Conservation (phyloP, 768 basidiomycete species). For the Chalciporus pseudorubinellus region DNA sequence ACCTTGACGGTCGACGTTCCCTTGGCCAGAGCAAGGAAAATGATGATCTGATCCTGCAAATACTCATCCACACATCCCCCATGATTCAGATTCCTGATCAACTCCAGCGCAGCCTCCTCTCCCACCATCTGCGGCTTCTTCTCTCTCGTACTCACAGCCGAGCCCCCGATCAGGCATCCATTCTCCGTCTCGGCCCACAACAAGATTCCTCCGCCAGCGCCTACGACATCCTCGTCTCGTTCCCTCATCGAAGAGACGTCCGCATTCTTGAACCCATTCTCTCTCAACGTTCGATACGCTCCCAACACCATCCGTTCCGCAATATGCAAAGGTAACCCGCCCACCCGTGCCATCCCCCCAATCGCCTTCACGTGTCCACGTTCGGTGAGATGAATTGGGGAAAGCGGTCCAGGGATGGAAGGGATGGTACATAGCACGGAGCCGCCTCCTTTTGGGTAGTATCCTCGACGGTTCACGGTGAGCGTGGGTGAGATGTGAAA, state of each 20-base stretch:
- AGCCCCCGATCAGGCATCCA: conserved; percentile 68
- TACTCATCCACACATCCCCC: conserved; percentile 73
- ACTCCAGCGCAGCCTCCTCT: conserved; percentile 56
- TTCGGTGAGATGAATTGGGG: conserved; percentile 48
- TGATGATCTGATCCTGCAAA: conserved; percentile 74
- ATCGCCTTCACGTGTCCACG: conserved; percentile 54
- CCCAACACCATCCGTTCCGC: conserved; percentile 57
- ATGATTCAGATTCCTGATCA: conserved; percentile 55
- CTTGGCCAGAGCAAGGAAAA: conserved; percentile 71
- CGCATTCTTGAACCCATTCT: conserved; percentile 40
- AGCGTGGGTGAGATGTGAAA: conserved; percentile 47
- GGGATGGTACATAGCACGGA: conserved; percentile 45
- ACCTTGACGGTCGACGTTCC: conserved; percentile 57
- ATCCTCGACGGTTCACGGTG: conserved; percentile 57
- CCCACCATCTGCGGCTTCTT: conserved; percentile 49
- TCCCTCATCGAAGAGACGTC: conserved; percentile 51
- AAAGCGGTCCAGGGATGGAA: conserved; percentile 39
- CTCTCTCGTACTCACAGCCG: conserved; percentile 58
- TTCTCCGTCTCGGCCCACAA: conserved; percentile 72
- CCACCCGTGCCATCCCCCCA: conserved; percentile 61
- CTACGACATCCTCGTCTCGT: conserved; percentile 43
- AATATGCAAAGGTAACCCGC: conserved; percentile 55
- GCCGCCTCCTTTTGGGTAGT: conserved; percentile 74
- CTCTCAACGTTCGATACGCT: conserved; percentile 44
- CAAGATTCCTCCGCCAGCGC: conserved; percentile 68